phyloP scores from a whole-genome alignment of 106 monocot genomes.

The Dendrobium catenatum region DNA sequence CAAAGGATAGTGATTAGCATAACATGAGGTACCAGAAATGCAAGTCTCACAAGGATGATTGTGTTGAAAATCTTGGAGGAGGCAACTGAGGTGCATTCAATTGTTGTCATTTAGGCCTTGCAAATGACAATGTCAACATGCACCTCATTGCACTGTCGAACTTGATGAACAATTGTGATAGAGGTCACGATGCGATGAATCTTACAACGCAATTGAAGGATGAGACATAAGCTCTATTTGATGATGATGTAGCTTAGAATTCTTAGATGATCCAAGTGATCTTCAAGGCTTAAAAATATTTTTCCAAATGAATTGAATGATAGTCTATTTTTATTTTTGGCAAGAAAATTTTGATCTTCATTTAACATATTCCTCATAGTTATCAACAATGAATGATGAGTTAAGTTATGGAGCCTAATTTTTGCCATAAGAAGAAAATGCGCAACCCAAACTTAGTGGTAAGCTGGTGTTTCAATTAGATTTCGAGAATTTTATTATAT shows the following conservation, averaged over 20 bases:
- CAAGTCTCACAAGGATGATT: background rate
- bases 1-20: too few relatives aligned
- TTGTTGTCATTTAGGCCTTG: background rate
- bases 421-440: too few relatives aligned
- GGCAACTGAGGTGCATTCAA: background rate
- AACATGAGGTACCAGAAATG: too few relatives aligned
- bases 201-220: too few relatives aligned
- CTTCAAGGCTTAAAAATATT: background rate
- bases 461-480: too few relatives aligned
- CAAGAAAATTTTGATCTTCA: background rate
- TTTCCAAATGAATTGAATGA: background rate
- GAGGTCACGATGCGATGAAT: background rate
- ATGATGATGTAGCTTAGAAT: background rate
- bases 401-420: too few relatives aligned
- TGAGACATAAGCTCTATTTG: background rate
- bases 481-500: too few relatives aligned
- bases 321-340: background rate
- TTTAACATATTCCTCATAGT: background rate
- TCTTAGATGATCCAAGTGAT: background rate
- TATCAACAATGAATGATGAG: background rate
- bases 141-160: background rate
- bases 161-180: background rate
- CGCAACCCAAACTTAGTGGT: too few relatives aligned
- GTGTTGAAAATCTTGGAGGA: background rate
- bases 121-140: background rate